A percentile compares a stretch with the other conserved stretches of the same genome.
phyloP scores from a whole-genome alignment of 1,284 basidiomycete species.

The Ustilago shanxiensis region DNA sequence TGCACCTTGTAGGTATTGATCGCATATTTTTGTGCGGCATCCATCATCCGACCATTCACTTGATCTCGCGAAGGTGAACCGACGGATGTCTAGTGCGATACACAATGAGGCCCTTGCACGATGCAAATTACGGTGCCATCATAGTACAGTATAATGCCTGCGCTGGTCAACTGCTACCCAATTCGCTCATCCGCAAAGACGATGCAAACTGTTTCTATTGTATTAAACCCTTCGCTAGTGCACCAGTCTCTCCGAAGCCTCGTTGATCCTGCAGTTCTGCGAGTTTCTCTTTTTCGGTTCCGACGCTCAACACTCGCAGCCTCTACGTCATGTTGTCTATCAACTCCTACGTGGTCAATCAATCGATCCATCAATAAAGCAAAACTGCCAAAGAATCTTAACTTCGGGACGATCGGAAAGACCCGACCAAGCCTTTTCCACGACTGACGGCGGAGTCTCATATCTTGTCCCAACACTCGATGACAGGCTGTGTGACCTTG shows the following conservation, averaged over 20 bases:
- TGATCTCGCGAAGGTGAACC: not conserved
- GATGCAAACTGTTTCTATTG: not conserved
- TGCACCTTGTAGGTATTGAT: not conserved
- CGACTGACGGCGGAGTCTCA: not conserved
- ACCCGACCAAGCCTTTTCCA: not conserved
- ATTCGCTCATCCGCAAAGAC: not conserved
- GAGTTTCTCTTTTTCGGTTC: not conserved
- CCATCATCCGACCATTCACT: not conserved
- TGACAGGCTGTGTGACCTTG: not conserved
- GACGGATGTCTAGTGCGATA: not conserved
- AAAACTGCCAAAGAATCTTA: too few species aligned
- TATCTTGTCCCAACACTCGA: not conserved
- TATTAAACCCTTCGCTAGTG: conserved; percentile 12
- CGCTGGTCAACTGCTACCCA: not conserved
- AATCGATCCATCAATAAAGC: too few species aligned
- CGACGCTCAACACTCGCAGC: not conserved
- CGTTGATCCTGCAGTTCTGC: not conserved
- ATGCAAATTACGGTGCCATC: too few species aligned
- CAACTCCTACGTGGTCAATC: too few species aligned
- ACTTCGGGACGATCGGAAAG: not conserved
- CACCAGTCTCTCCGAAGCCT: conserved; percentile 4
- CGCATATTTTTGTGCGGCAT: not conserved
- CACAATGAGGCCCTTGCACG: not conserved
- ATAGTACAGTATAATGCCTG: too few species aligned
- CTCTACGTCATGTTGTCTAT: not conserved